These are phyloP conservation scores for Cryphonectria radicalis DNA, from an alignment of 2,329 filamentous ascomycete genomes.

Conservation along the genomic window DNA sequence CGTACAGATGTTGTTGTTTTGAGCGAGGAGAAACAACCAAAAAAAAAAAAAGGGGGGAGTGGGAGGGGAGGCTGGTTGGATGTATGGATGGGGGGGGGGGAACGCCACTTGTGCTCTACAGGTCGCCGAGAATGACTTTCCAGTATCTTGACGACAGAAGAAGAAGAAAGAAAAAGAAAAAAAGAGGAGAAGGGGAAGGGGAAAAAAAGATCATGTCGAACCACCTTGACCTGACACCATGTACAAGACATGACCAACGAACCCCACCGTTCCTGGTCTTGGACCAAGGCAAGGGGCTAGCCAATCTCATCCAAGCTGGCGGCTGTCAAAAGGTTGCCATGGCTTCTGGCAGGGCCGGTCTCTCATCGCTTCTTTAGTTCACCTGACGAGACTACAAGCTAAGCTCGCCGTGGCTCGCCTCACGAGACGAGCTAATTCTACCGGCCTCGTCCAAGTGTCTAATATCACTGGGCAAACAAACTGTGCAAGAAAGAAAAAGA, in stretches of 20 bases:
- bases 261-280: constrained; percentile 26
- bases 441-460: background rate
- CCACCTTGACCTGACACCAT: background rate
- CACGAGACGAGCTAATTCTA: background rate
- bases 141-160: background rate
- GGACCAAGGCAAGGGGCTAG: constrained; percentile 5
- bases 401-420: background rate
- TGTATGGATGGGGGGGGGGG: too few species aligned
- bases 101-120: constrained; percentile 9
- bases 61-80: too few species aligned
- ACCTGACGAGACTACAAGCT: constrained; percentile 1
- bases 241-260: constrained; percentile 6
- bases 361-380: constrained; percentile 9
- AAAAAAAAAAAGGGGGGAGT: too few species aligned
- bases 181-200: too few species aligned
- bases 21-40: too few species aligned
- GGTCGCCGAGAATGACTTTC: constrained; percentile 7
- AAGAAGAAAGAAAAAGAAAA: too few species aligned
- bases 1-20: too few species aligned
- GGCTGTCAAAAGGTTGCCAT: constrained; percentile 26
- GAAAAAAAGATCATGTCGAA: background rate
- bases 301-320: constrained; percentile 24
- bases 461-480: background rate
- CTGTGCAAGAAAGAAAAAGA: too few species aligned
- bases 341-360: constrained; percentile 19